Percentiles rank a stretch among this genome's conserved stretches.
Conservation (phyloP, 345 rosid genomes). For the Salix suchowensis region DNA sequence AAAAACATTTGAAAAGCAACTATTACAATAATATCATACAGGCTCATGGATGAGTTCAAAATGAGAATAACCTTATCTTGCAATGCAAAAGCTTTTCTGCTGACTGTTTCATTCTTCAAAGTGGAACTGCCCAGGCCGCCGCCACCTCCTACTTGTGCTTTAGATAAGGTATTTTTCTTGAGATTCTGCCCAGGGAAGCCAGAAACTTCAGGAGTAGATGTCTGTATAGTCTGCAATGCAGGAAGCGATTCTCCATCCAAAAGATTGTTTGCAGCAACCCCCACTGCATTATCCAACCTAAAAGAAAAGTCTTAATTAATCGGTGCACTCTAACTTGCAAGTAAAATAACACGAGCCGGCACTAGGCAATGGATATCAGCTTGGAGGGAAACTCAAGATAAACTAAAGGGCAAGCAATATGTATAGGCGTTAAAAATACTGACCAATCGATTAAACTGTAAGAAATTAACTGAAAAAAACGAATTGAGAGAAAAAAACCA, state of each 20-base stretch:
- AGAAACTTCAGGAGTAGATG: constrained; percentile 24
- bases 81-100: constrained; percentile 75
- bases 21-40: too few relatives aligned
- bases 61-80: constrained; percentile 75
- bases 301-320: constrained; percentile 11
- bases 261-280: constrained; percentile 27
- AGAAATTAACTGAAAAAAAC: too few relatives aligned
- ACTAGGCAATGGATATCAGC: neutral
- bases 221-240: constrained; percentile 24
- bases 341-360: too few relatives aligned
- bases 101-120: constrained; percentile 65
- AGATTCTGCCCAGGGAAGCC: constrained; percentile 38
- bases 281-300: constrained; percentile 44
- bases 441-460: too few relatives aligned
- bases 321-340: neutral
- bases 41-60: neutral
- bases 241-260: constrained; percentile 33
- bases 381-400: neutral
- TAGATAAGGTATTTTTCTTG: constrained; percentile 32
- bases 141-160: constrained; percentile 42
- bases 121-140: constrained; percentile 34
- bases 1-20: too few relatives aligned
- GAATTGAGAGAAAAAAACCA: too few relatives aligned
- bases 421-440: neutral
- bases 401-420: neutral